phyloP scores from a whole-genome alignment of 225 moss, liverwort and hornwort genomes.

The Straminergon stramineum region DNA sequence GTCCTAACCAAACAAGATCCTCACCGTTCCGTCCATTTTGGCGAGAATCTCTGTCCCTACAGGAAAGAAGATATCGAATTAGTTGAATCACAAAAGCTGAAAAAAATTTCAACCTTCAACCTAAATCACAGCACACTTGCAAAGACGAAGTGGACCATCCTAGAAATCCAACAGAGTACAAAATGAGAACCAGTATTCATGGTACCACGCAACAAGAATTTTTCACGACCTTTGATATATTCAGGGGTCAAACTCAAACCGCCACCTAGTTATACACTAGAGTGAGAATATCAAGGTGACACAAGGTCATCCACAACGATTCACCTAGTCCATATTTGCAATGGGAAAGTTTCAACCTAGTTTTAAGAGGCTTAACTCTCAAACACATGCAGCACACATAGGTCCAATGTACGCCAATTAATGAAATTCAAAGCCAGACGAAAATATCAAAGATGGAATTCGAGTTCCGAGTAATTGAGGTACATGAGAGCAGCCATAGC shows the following conservation, averaged over 20 bases:
- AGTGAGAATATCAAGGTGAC: neutral
- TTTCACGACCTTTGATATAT: neutral
- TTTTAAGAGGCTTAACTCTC: neutral
- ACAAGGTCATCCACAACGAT: neutral
- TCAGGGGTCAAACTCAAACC: neutral
- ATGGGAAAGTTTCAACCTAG: neutral
- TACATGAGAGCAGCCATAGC: neutral
- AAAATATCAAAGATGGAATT: neutral
- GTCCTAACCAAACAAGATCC: conserved; percentile 18
- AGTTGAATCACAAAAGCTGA: neutral
- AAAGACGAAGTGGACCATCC: neutral
- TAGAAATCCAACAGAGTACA: neutral
- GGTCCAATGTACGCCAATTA: neutral
- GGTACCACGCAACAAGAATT: neutral
- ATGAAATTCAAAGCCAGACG: neutral
- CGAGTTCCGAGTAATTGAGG: neutral
- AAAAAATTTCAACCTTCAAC: neutral
- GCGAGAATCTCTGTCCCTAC: conserved; percentile 35
- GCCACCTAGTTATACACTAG: neutral
- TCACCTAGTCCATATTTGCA: neutral
- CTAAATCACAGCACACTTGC: neutral
- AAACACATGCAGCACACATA: neutral
- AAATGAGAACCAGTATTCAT: neutral
- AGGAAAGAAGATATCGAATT: neutral
- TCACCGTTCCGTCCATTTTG: conserved; percentile 44